Evolutionary conservation across 2,329 filamentous ascomycete species (phyloP).

Genomic region (Hypomyces perniciosus): DNA sequence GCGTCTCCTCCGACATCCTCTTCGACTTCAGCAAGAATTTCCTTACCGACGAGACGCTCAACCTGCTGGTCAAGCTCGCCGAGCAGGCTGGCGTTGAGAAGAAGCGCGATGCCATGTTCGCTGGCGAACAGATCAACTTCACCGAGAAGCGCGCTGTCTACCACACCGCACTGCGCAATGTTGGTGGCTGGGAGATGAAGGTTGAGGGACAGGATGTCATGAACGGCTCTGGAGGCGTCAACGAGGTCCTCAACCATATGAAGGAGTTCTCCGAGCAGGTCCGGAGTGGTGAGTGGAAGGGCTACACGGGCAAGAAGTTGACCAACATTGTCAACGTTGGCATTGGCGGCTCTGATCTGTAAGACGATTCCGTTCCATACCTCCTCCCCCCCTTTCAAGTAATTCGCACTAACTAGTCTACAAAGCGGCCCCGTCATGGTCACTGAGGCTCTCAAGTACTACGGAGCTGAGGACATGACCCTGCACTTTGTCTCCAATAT

Average conservation of each 20-base stretch:
- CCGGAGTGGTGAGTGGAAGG: constrained; percentile 92
- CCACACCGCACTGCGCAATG: constrained; percentile 90
- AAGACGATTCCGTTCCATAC: constrained; percentile 35
- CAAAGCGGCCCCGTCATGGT: constrained; percentile 96
- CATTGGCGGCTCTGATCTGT: constrained; percentile 98
- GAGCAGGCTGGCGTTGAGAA: constrained; percentile 86
- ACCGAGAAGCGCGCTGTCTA: constrained; percentile 95
- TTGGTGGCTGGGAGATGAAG: constrained; percentile 71
- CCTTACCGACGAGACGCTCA: constrained; percentile 83
- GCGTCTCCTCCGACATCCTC: constrained; percentile 78
- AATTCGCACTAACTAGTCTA: not conserved
- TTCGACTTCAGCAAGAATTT: constrained; percentile 99
- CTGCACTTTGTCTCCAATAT: constrained; percentile 99
- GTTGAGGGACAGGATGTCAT: constrained; percentile 93
- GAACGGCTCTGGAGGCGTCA: constrained; percentile 80
- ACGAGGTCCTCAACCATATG: constrained; percentile 90
- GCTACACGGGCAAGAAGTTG: constrained; percentile 94
- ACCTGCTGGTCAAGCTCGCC: constrained; percentile 81
- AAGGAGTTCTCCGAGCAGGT: constrained; percentile 97
- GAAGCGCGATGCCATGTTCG: constrained; percentile 96
- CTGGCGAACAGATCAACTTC: constrained; percentile 98
- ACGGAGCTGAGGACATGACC: constrained; percentile 77
- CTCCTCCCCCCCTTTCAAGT: not conserved
- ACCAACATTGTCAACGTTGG: constrained; percentile 96
- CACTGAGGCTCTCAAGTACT: constrained; percentile 92